Evolutionary conservation across 2,329 filamentous ascomycete genomes (phyloP), one percentile per base, ranked within the genome.

Genomic region (Mariannaea elegans): DNA sequence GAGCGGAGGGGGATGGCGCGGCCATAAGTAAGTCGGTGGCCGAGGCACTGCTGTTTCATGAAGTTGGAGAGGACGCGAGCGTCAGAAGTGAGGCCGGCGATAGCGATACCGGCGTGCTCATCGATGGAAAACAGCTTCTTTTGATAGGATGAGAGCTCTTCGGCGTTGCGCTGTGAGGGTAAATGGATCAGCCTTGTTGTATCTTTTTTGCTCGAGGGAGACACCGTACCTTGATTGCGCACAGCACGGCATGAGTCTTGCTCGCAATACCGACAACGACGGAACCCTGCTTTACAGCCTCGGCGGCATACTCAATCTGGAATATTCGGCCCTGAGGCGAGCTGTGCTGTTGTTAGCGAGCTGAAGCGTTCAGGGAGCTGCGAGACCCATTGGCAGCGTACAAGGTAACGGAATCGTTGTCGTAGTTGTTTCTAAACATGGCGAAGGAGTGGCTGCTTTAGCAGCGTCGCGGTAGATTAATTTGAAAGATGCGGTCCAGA

Each of bases 381-480:
- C 59, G 59, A 54, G 59, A 55, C 61, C 56, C 23, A 46, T 46
- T 29, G 44, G 52, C 65, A 75, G 81, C 90, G 81, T 86, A 97
- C 93, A 98, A 99, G 82, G 95, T 99, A 82, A 98, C 94, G 65
- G 94, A 97, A 81, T 99, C 95, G 88, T 99, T 99, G 84, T 99
- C 95, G 86, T 99, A 99, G 82, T 98, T 98, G 86, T 99, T 99
- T 82, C 95, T 88, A 84, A 99, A 99, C 95, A 99, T 98, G 75
- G 75, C 64, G 66, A 47, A 59, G 42, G 51, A 56, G 53, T 8
- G 56, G 59, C 64, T 62, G 66, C 63, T 63, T 53, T 45, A 62
- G 64, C 65, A 69, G 64, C 64, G 48, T 69, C 53, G 65, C 52
- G 50, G 44, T 45, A 16, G 36, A 50, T 53, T 38, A 42, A 39